A percentile compares a stretch with the other conserved stretches of the same genome.
These are phyloP conservation scores for Chaetomium sp. DNA, from an alignment of 2,329 filamentous ascomycete genomes.

Conservation along the genomic window DNA sequence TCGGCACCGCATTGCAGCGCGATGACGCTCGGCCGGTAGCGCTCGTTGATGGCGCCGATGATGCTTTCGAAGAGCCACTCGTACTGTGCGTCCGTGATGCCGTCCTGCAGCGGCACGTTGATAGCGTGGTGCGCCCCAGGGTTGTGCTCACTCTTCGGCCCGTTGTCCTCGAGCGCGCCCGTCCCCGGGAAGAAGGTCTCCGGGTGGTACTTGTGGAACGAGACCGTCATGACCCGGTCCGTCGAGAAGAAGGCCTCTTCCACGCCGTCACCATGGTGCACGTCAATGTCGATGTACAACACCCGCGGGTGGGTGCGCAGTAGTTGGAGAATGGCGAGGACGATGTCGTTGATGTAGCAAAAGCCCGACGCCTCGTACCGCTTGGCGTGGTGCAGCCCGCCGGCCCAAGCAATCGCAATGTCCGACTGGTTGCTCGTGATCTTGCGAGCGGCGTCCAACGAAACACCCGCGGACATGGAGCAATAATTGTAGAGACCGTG, in stretches of 20 bases:
- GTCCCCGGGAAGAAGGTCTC: constrained; percentile 82
- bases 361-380: constrained; percentile 91
- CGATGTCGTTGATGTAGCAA: constrained; percentile 99
- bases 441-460: constrained; percentile 84
- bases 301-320: constrained; percentile 77
- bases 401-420: constrained; percentile 97
- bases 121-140: constrained; percentile 82
- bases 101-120: constrained; percentile 85
- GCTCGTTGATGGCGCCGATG: constrained; percentile 69
- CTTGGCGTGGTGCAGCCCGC: constrained; percentile 93
- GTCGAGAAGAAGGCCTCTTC: constrained; percentile 81
- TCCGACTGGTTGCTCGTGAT: constrained; percentile 81
- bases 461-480: constrained; percentile 85
- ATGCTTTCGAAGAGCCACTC: constrained; percentile 75
- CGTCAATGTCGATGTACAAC: constrained; percentile 87
- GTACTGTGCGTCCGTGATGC: constrained; percentile 88
- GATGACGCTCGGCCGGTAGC: constrained; percentile 84
- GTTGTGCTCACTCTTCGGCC: constrained; percentile 75
- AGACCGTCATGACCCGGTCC: constrained; percentile 81
- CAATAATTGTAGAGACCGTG: constrained; percentile 95
- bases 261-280: constrained; percentile 80
- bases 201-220: constrained; percentile 94
- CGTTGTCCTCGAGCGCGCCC: constrained; percentile 78
- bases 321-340: constrained; percentile 84
- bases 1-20: constrained; percentile 95